A percentile compares a stretch with the other conserved stretches of the same genome.
Conservation (phyloP, 2,329 filamentous ascomycete genomes). For the Colletotrichum cereale region DNA sequence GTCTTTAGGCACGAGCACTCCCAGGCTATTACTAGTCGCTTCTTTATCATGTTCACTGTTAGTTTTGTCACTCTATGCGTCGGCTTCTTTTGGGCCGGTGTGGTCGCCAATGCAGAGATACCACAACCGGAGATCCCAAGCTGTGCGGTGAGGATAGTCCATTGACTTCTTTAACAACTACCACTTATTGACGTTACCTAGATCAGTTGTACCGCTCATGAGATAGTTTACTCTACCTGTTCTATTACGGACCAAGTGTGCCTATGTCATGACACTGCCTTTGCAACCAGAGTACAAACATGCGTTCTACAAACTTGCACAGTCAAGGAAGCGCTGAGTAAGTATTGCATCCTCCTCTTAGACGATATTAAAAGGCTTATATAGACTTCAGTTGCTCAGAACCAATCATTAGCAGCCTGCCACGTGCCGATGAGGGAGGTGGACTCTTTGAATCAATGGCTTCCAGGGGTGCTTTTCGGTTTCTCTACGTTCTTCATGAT, state of each 20-base stretch:
- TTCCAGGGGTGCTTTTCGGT: not conserved
- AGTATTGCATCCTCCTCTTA: slow-evolving; percentile 6
- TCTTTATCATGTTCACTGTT: not conserved
- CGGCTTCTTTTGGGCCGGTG: not conserved
- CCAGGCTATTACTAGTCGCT: not conserved
- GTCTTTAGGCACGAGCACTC: not conserved
- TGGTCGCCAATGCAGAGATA: not conserved
- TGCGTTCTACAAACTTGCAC: slow-evolving; percentile 43
- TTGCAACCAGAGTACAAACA: not conserved
- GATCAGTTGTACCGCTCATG: not conserved
- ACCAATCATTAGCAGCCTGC: not conserved
- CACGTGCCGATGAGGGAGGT: not conserved
- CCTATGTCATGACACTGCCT: not conserved
- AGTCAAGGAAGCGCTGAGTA: slow-evolving; percentile 49
- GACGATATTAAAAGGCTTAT: not conserved
- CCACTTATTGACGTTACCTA: not conserved
- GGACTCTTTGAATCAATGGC: not conserved
- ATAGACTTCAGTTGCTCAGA: not conserved
- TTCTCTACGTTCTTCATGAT: not conserved
- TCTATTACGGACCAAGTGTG: not conserved
- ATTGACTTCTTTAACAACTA: too few species aligned
- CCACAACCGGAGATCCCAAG: not conserved
- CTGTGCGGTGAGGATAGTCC: not conserved
- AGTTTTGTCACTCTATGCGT: not conserved
- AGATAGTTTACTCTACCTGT: not conserved